phyloP scores from a whole-genome alignment of 1,139 yeast genomes.

The Protomyces lactucae-debilis region DNA sequence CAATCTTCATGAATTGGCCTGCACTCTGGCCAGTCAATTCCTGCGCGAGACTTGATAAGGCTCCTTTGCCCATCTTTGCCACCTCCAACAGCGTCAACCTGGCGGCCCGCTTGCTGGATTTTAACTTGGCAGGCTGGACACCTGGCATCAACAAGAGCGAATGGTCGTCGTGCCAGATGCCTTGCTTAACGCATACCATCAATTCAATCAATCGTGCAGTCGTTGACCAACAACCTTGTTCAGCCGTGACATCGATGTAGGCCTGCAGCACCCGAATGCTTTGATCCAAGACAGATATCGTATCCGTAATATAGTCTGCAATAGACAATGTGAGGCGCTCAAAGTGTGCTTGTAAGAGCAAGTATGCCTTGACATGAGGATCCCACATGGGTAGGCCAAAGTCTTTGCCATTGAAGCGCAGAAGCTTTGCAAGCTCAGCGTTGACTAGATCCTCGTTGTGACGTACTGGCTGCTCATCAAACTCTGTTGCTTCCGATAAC shows the following conservation, averaged over 20 bases:
- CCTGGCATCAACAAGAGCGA: constrained; percentile 73
- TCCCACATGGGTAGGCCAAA: constrained; percentile 60
- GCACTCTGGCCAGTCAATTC: neutral
- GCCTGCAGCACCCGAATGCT: constrained; percentile 87
- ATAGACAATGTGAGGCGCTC: constrained; percentile 81
- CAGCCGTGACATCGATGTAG: constrained; percentile 82
- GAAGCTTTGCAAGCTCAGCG: constrained; percentile 76
- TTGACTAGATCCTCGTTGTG: constrained; percentile 61
- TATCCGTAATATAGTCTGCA: constrained; percentile 92
- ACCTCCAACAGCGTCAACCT: constrained; percentile 26
- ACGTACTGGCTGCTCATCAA: constrained; percentile 50
- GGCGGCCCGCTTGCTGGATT: constrained; percentile 28
- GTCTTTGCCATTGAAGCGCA: constrained; percentile 60
- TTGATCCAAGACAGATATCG: constrained; percentile 88
- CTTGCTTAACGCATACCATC: constrained; percentile 87
- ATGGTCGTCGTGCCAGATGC: constrained; percentile 77
- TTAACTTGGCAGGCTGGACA: constrained; percentile 36
- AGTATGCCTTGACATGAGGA: constrained; percentile 58
- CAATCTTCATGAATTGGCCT: constrained; percentile 15
- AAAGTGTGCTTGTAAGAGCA: constrained; percentile 82
- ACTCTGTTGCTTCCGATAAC: constrained; percentile 78
- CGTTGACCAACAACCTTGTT: constrained; percentile 63
- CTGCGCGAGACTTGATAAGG: constrained; percentile 35
- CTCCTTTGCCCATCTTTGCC: constrained; percentile 34
- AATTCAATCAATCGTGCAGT: constrained; percentile 58